Evolutionary conservation across 331 rosid species (phyloP).

Genomic region (Rosa hybrid): DNA sequence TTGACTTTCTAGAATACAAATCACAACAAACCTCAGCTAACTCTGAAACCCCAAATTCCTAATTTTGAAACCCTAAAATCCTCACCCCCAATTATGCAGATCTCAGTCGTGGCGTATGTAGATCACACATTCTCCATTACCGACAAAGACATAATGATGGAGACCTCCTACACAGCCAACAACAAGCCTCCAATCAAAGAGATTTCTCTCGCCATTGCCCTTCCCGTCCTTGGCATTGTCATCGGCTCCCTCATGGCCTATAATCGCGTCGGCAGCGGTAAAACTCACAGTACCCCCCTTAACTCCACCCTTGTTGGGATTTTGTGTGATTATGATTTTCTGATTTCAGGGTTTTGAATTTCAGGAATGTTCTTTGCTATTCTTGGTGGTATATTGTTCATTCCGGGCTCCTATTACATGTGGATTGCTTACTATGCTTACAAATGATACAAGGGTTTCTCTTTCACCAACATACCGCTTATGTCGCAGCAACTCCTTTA

Average conservation of each 20-base stretch:
- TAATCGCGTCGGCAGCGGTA: slow-evolving; percentile 90
- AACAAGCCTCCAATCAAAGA: slow-evolving; percentile 26
- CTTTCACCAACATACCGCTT: slow-evolving; percentile 94
- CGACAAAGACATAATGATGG: slow-evolving; percentile 94
- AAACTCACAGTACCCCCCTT: slow-evolving; percentile 64
- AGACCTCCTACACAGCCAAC: slow-evolving; percentile 70
- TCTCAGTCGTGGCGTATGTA: slow-evolving; percentile 64
- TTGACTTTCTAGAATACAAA: too few species aligned
- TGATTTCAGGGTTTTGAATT: slow-evolving; percentile 5
- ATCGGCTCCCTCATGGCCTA: slow-evolving; percentile 79
- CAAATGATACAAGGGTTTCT: slow-evolving; percentile 94
- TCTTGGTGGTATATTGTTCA: slow-evolving; percentile 79
- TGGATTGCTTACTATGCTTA: slow-evolving; percentile 97
- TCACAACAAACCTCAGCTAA: neutral
- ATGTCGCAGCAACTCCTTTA: slow-evolving; percentile 28
- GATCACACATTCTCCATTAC: slow-evolving; percentile 96
- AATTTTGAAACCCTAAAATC: neutral
- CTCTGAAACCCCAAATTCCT: neutral
- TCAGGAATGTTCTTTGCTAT: slow-evolving; percentile 83
- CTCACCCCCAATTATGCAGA: neutral
- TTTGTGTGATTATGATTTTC: neutral
- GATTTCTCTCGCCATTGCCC: slow-evolving; percentile 66
- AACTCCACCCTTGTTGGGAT: neutral
- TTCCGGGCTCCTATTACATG: slow-evolving; percentile 94
- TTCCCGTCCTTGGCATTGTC: slow-evolving; percentile 76